phyloP scores from a whole-genome alignment of 192 early-diverging fungal genomes.

The Spizellomyces sp. region DNA sequence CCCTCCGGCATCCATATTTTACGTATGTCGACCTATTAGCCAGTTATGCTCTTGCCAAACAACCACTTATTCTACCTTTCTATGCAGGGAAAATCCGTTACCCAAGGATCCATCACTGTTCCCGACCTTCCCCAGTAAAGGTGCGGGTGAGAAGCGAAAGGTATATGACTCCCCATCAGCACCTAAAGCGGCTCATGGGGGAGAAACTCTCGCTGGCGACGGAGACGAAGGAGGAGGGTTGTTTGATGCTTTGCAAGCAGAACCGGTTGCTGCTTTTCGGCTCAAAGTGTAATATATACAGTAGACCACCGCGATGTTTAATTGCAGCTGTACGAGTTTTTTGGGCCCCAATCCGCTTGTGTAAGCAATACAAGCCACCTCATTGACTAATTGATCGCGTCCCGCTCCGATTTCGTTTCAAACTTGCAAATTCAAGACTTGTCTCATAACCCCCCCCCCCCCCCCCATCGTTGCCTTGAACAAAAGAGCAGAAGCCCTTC shows the following conservation, averaged over 20 bases:
- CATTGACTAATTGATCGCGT: no score
- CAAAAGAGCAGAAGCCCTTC: no score
- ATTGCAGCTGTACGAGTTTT: no score
- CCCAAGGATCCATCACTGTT: slow-evolving; percentile 94
- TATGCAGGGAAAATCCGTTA: slow-evolving; percentile 68
- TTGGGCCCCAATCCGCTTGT: no score
- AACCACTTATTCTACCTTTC: background rate
- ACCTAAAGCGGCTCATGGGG: slow-evolving; percentile 24
- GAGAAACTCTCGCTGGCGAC: background rate
- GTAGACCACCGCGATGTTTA: no score
- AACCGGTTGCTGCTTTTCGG: slow-evolving; percentile 21
- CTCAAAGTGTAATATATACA: slow-evolving; percentile 12
- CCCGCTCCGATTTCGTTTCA: no score
- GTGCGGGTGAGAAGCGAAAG: slow-evolving; percentile 36
- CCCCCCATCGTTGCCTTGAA: no score
- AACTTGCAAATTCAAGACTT: no score
- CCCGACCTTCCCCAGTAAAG: slow-evolving; percentile 81
- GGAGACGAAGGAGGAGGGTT: slow-evolving; percentile 17
- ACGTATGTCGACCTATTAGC: slow-evolving; percentile 5
- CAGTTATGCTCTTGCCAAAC: background rate
- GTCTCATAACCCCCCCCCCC: no score
- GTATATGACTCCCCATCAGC: slow-evolving; percentile 29
- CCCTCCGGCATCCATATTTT: slow-evolving; percentile 83
- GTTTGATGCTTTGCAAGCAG: slow-evolving; percentile 20
- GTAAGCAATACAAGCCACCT: no score